Evolutionary conservation across 768 basidiomycete genomes (phyloP).

Genomic region (Lactarius vividus): DNA sequence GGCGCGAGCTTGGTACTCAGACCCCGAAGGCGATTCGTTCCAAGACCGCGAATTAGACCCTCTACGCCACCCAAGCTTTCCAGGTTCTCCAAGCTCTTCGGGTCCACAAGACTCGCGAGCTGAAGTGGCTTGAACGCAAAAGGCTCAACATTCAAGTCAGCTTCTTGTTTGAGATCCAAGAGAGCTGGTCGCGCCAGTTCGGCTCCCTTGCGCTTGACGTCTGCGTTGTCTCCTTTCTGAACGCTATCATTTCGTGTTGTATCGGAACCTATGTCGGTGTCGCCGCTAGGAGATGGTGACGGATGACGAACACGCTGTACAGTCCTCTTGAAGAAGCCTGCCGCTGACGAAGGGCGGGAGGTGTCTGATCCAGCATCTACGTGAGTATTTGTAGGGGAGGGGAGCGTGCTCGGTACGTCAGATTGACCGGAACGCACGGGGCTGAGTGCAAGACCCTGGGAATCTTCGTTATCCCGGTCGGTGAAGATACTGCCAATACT

Average conservation of each 20-base stretch:
- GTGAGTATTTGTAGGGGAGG: constrained; percentile 40
- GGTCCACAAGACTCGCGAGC: constrained; percentile 86
- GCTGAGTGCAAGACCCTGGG: constrained; percentile 25
- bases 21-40: constrained; percentile 57
- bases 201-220: constrained; percentile 15
- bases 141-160: constrained; percentile 59
- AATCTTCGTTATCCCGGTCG: constrained; percentile 31
- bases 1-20: constrained; percentile 28
- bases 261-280: constrained; percentile 13
- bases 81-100: constrained; percentile 72
- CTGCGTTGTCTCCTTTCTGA: constrained; percentile 28
- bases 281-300: constrained; percentile 27
- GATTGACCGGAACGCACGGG: constrained; percentile 32
- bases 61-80: constrained; percentile 66
- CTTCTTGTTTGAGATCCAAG: constrained; percentile 39
- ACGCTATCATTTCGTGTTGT: constrained; percentile 24
- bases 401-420: constrained; percentile 35
- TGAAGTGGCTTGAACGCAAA: constrained; percentile 71
- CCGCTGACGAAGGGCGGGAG: constrained; percentile 31
- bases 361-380: constrained; percentile 39
- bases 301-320: constrained; percentile 12
- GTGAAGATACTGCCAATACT: constrained; percentile 51
- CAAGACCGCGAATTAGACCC: constrained; percentile 68
- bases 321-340: constrained; percentile 25
- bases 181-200: constrained; percentile 30